Conservation (phyloP, 139 green algal genomes). For the Yamagishiella unicocca region DNA sequence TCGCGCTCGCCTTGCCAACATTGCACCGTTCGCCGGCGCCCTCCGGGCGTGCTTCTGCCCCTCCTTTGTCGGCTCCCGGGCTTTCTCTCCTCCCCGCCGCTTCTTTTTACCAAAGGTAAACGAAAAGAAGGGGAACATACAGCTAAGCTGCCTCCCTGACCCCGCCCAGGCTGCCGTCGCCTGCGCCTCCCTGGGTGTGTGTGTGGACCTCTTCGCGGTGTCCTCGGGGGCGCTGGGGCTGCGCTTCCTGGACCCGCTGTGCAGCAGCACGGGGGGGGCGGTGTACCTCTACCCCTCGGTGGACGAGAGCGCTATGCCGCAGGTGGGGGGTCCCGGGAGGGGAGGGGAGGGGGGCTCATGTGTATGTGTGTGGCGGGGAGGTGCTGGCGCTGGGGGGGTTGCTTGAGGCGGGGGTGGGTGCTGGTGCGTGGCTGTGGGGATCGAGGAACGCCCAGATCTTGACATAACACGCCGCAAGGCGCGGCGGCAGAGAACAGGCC, state of each 20-base stretch:
- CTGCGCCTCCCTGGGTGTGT: constrained; percentile 80
- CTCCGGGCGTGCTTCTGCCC: no score
- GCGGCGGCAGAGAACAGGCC: no score
- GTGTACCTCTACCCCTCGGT: constrained; percentile 82
- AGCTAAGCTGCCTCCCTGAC: background rate
- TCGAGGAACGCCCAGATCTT: no score
- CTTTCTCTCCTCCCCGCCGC: no score
- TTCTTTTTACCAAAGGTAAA: no score
- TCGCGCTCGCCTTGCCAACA: no score
- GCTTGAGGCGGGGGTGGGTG: background rate
- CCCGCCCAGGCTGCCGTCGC: constrained; percentile 67
- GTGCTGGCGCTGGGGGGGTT: background rate
- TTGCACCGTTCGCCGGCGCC: no score
- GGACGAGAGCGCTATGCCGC: constrained; percentile 74
- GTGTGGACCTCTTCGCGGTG: constrained; percentile 88
- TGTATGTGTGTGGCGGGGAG: background rate
- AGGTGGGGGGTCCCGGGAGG: no score
- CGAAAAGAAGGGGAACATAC: background rate
- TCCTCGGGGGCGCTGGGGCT: constrained; percentile 56
- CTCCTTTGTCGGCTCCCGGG: no score
- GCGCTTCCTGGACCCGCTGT: constrained; percentile 68
- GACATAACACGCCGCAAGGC: no score
- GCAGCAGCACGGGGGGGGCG: constrained; percentile 74
- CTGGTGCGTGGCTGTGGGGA: no score
- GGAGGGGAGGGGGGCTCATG: background rate